Percentiles rank a stretch among this genome's conserved stretches.
Evolutionary conservation across 2,329 filamentous ascomycete genomes (phyloP).

Genomic region (Fusarium nygamai): DNA sequence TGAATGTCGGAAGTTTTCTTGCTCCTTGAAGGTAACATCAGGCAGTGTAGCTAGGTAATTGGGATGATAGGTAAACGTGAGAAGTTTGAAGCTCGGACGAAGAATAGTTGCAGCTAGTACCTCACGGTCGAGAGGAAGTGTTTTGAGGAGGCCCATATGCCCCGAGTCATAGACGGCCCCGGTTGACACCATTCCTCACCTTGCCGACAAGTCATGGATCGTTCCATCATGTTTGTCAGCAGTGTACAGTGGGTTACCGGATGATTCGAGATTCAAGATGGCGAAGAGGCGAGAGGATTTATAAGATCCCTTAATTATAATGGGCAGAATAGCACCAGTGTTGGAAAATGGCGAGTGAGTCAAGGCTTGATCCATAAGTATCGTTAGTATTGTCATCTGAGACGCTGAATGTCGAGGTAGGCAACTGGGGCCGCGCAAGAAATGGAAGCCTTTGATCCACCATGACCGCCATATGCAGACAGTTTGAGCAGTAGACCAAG

Average conservation of each 20-base stretch:
- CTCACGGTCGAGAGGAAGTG: slow-evolving; percentile 14
- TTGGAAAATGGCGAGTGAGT: neutral
- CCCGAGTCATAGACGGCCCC: neutral
- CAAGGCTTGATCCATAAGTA: neutral
- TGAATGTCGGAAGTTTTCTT: neutral
- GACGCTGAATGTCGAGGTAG: slow-evolving; percentile 2
- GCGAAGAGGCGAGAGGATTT: slow-evolving; percentile 15
- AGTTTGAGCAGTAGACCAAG: neutral
- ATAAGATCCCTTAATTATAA: neutral
- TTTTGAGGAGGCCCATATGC: neutral
- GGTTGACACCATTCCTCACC: neutral
- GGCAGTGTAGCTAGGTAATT: neutral
- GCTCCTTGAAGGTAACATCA: neutral
- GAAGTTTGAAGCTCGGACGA: neutral
- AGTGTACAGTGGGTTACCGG: neutral
- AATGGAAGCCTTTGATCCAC: slow-evolving; percentile 21
- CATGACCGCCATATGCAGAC: slow-evolving; percentile 21
- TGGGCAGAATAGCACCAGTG: neutral
- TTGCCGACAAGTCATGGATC: slow-evolving; percentile 1
- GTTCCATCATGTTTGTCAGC: slow-evolving; percentile 21
- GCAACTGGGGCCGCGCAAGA: slow-evolving; percentile 23
- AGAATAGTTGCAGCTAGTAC: neutral
- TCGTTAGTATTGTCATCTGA: neutral
- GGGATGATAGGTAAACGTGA: neutral
- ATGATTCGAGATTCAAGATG: neutral